Conservation (phyloP, 495 filamentous ascomycete genomes). For the Hyaloscypha variabilis region DNA sequence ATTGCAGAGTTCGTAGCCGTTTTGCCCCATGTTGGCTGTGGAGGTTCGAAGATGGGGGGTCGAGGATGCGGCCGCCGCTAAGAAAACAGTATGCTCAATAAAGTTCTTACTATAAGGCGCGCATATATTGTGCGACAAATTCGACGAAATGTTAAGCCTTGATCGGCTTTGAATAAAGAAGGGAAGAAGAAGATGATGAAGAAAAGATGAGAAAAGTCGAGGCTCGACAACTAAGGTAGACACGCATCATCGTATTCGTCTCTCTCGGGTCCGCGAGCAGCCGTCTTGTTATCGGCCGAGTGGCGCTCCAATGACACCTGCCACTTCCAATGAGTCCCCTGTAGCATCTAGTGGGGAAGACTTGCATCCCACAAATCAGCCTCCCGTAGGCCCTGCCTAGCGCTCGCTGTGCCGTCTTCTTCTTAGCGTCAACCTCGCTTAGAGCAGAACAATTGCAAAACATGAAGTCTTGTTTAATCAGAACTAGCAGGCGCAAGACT, state of each 20-base stretch:
- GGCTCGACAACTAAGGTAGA: background rate
- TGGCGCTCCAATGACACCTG: background rate
- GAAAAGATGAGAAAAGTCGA: background rate
- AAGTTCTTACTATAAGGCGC: background rate
- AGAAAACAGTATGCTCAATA: background rate
- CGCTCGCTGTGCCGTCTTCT: no score
- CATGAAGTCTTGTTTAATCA: no score
- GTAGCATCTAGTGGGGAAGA: no score
- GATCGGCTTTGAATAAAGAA: background rate
- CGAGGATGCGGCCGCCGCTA: no score
- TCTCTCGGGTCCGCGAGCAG: background rate
- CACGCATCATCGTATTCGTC: background rate
- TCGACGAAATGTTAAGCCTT: background rate
- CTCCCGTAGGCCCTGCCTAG: no score
- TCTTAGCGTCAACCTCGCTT: no score
- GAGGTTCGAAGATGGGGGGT: background rate
- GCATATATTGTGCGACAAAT: background rate
- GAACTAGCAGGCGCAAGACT: no score
- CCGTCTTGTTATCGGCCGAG: background rate
- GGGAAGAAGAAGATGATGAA: background rate
- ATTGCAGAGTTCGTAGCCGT: background rate
- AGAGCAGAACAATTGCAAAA: no score
- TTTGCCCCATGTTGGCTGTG: conserved; percentile 21
- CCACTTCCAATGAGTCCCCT: background rate
- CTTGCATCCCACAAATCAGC: no score